These are phyloP conservation scores for Neofusicoccum umdonicola DNA, from an alignment of 2,329 filamentous ascomycete species.

Conservation along the genomic window DNA sequence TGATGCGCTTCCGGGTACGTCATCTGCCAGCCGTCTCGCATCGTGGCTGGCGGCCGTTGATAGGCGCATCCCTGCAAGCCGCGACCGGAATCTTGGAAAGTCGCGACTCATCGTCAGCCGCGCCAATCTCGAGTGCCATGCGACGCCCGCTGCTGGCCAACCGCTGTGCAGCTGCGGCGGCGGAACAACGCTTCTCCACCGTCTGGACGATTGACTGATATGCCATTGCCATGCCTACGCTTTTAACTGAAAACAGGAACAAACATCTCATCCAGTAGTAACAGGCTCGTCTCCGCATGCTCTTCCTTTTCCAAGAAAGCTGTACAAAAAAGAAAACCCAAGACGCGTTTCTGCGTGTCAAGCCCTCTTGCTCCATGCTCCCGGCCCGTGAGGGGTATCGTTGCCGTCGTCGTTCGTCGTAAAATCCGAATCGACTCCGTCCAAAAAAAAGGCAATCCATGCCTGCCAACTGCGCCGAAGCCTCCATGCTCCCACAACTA, in stretches of 20 bases:
- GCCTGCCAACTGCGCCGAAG: conserved; percentile 13
- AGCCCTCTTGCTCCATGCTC: conserved; percentile 12
- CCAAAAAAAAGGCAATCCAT: conserved; percentile 5
- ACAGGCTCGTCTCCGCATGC: conserved; percentile 12
- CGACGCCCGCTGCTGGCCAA: neutral
- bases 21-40: conserved; percentile 14
- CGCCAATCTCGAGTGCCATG: neutral
- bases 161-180: neutral
- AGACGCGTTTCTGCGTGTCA: conserved; percentile 13
- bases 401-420: conserved; percentile 10
- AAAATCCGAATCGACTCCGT: conserved; percentile 9
- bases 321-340: neutral
- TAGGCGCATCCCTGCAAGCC: conserved; percentile 7
- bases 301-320: conserved; percentile 12
- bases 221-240: conserved; percentile 10
- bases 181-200: neutral
- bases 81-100: conserved; percentile 1
- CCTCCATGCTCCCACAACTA: neutral
- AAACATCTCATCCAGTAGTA: conserved; percentile 14
- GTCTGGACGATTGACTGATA: conserved; percentile 3
- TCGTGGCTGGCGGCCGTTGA: conserved; percentile 6
- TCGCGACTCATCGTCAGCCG: conserved; percentile 4
- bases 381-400: conserved; percentile 10
- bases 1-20: conserved; percentile 6
- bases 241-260: conserved; percentile 9